phyloP scores from a whole-genome alignment of 331 rosid species.

The Malus hybrid region DNA sequence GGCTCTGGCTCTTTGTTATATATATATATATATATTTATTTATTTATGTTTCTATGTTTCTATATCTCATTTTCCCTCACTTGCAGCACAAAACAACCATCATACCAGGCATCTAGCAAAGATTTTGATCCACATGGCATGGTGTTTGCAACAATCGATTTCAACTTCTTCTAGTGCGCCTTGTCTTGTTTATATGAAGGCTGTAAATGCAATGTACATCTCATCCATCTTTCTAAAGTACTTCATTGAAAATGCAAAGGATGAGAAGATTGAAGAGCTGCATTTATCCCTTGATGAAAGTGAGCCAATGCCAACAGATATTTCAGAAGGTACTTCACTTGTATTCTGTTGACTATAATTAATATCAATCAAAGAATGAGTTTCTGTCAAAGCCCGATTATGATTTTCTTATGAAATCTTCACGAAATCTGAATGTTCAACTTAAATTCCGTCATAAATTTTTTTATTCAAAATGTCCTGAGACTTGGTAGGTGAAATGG shows the following conservation, averaged over 20 bases:
- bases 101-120: constrained; percentile 85
- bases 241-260: constrained; percentile 62
- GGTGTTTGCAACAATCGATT: constrained; percentile 75
- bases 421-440: neutral
- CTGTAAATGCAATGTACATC: constrained; percentile 76
- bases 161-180: constrained; percentile 54
- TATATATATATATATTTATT: neutral
- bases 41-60: neutral
- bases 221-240: constrained; percentile 77
- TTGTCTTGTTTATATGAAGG: constrained; percentile 57
- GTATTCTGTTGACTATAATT: neutral
- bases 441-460: neutral
- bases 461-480: neutral
- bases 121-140: constrained; percentile 76
- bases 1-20: neutral
- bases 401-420: neutral
- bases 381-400: neutral
- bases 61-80: neutral
- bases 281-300: constrained; percentile 53
- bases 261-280: constrained; percentile 42
- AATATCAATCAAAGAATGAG: neutral
- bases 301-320: constrained; percentile 45
- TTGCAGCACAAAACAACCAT: constrained; percentile 68
- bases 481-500: neutral
- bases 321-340: constrained; percentile 49